Evolutionary conservation across 495 filamentous ascomycete genomes (phyloP), one percentile per base, ranked within the genome.

Genomic region (Aspergillus diversus): DNA sequence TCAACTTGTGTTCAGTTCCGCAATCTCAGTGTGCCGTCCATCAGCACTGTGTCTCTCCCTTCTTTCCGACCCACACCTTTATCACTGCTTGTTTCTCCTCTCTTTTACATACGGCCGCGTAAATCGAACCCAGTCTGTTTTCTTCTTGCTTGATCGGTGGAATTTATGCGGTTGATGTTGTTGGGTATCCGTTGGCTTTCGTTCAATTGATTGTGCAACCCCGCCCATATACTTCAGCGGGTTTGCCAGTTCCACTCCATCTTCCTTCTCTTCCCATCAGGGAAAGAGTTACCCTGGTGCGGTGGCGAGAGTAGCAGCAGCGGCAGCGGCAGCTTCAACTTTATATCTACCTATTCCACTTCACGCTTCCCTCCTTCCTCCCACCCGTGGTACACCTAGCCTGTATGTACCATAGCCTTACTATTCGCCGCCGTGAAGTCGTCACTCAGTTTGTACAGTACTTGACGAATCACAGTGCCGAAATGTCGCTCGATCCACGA

Each of bases 401-500:
- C 65, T 77, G 76, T 76, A 80, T 80, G 80, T 81, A 79, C 75
- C 66, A 75, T 67, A 61, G 72, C 48, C 66, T 80, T 16, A 53
- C 76, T 43, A 59, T 69, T 61, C 74, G 77, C 67, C 76, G 76
- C 76, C 80, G 81, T 70, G 78, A 80, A 59, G 69, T 73, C 72
- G 74, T 78, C 75, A 65, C 73, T 69, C 63, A 72, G 70, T 75
- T 72, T 73, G 69, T 76, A 65, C 78, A 81, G 72, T 76, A 79
- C 72, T 77, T 83, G 70, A 78, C 72, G 60, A 77, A 78, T 66
- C 71, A 69, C 59, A 77, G 70, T 65, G 70, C 78, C 72, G 77
- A 82, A 54, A 85, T 87, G 83, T 80, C 82, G 71, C 72, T 87
- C 59, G 85, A 88, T 66, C 75, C 81, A 66, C 82, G 84, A 61